Base-by-base conservation (phyloP, 1,139 yeast species). In the Pichia sp. region DNA sequence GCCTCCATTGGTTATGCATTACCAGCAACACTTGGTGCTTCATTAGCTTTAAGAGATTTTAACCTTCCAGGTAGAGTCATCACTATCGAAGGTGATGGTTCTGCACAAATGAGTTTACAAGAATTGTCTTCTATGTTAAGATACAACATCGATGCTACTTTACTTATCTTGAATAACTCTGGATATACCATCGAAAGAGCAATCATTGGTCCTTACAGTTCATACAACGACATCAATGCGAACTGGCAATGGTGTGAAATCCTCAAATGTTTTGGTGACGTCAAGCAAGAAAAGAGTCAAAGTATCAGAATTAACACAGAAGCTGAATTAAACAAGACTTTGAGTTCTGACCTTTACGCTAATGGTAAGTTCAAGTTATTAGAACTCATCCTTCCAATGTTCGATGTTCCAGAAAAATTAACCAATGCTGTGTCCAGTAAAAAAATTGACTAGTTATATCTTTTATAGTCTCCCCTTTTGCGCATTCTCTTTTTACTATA, bases 151-250 rank as follows among this genome's bases (percentile, higher is more conserved):
- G 76, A 77, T 27, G 85, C 91, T 17, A 78, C 82, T 34, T 71
- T 89, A 24, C 75, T 86, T 58, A 66, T 89, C 44, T 70, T 88
- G 67, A 89, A 89, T 68, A 89, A 89, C 64, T 79, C 79, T 43
- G 96, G 96, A 0, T 89, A 89, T 67, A 83, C 95, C 1, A 85
- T 89, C 52, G 96, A 89, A 69, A 79, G 96, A 57, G 82, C 83
- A 33, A 85, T 89, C 47, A 76, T 80, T 65, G 96, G 96, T 1
- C 85, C 89, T 32, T 72, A 79, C n/a, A 79, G 88, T 59, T 67
- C 77, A 2, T 89, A 89, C 64, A 89, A 89, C 61, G 96, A 89
- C 58, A 84, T 89, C 51, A 80, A 84, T 57, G 79, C 83, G 33
- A 61, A 70, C 48, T 89, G 96, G 96, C 72, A 84, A 53, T 89